These are phyloP conservation scores for Globisporangium ultimum DNA, from an alignment of 352 stramenopile species.

Conservation along the genomic window DNA sequence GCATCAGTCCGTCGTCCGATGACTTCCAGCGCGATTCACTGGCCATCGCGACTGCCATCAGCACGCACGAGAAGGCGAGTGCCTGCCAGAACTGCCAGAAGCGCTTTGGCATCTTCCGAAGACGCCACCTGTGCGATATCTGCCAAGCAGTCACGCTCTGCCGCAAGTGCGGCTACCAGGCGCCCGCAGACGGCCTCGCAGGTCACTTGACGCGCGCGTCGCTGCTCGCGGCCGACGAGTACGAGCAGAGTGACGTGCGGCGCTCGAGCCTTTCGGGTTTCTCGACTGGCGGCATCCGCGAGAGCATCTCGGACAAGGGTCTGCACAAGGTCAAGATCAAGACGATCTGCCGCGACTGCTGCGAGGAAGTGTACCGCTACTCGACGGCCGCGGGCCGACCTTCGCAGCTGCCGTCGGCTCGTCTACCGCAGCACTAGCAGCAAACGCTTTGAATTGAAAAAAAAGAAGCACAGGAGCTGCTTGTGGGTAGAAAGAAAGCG, in stretches of 20 bases:
- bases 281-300: conserved; percentile 15
- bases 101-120: conserved; percentile 62
- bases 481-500: too few species aligned
- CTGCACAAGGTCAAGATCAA: conserved; percentile 45
- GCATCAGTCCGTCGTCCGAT: conserved; percentile 16
- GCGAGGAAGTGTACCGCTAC: conserved; percentile 44
- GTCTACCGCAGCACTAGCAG: neutral
- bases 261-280: conserved; percentile 13
- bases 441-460: too few species aligned
- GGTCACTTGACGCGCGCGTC: conserved; percentile 14
- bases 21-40: conserved; percentile 19
- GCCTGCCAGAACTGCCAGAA: conserved; percentile 52
- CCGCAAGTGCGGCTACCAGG: conserved; percentile 52
- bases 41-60: neutral
- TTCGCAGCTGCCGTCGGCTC: conserved; percentile 10
- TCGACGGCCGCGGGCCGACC: conserved; percentile 32
- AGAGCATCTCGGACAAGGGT: conserved; percentile 23
- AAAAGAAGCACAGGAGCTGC: too few species aligned
- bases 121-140: conserved; percentile 49
- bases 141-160: conserved; percentile 53
- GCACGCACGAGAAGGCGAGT: conserved; percentile 23
- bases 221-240: neutral
- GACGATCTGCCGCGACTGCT: conserved; percentile 49
- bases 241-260: neutral
- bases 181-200: conserved; percentile 38